Conservation (phyloP, 1,284 basidiomycete species). For the Cryptococcus hybrid region DNA sequence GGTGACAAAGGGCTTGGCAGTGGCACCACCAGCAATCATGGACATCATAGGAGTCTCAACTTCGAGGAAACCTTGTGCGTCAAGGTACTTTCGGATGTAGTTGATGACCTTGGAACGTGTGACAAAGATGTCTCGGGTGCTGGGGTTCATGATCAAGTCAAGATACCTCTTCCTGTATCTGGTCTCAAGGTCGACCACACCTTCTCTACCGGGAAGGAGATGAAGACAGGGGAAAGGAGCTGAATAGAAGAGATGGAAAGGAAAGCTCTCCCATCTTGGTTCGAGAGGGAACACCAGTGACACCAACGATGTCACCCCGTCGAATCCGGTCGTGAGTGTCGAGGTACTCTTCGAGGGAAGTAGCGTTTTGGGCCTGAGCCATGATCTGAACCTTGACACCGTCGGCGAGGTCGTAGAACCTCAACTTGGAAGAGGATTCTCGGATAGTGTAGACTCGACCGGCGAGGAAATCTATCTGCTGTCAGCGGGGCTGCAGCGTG, state of each 20-base stretch:
- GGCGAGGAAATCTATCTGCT: constrained; percentile 61
- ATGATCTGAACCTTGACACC: constrained; percentile 94
- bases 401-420: constrained; percentile 94
- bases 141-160: constrained; percentile 93
- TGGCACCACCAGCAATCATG: constrained; percentile 94
- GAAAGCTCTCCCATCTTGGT: constrained; percentile 97
- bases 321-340: constrained; percentile 81
- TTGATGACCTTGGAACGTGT: constrained; percentile 84
- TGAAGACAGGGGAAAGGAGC: constrained; percentile 93
- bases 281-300: constrained; percentile 82
- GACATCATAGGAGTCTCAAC: constrained; percentile 98
- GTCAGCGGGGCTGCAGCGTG: not conserved
- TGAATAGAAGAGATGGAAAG: constrained; percentile 78
- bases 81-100: constrained; percentile 88
- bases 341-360: constrained; percentile 62
- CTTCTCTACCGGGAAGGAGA: constrained; percentile 80
- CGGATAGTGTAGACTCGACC: constrained; percentile 92
- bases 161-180: constrained; percentile 99
- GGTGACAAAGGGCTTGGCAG: constrained; percentile 97
- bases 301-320: constrained; percentile 94
- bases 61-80: constrained; percentile 93
- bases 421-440: constrained; percentile 75
- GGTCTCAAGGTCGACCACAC: constrained; percentile 93
- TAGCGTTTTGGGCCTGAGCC: constrained; percentile 79
- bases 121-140: constrained; percentile 88